Evolutionary conservation across 1,139 yeast genomes (phyloP).

Genomic region (Kurtzmaniella quercitrusa): DNA sequence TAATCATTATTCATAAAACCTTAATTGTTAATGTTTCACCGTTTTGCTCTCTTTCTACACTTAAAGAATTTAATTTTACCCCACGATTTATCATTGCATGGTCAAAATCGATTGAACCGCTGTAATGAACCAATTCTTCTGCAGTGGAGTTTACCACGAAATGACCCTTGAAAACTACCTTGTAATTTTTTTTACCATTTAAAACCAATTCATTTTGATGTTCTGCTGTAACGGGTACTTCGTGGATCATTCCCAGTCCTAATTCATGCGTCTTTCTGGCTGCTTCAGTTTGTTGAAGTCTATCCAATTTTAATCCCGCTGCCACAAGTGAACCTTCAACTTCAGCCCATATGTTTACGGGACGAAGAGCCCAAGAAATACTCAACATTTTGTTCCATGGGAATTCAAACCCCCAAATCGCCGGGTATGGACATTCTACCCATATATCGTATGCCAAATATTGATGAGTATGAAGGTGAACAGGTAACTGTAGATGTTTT

Average conservation of each 20-base stretch:
- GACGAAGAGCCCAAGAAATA: conserved; percentile 25
- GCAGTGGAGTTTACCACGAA: conserved; percentile 18
- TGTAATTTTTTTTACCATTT: conserved; percentile 19
- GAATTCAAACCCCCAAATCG: conserved; percentile 28
- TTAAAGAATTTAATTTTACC: conserved; percentile 19
- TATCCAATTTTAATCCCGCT: conserved; percentile 24
- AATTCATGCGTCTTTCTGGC: conserved; percentile 21
- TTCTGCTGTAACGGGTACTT: conserved; percentile 14
- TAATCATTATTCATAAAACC: neutral
- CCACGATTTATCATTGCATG: conserved; percentile 32
- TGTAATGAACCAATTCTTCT: conserved; percentile 16
- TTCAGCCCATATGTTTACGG: conserved; percentile 19
- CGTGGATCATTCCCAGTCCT: conserved; percentile 23
- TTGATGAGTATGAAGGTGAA: conserved; percentile 15
- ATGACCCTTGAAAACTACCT: conserved; percentile 22
- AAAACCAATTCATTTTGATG: conserved; percentile 9
- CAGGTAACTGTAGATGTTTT: conserved; percentile 28
- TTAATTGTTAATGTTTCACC: neutral
- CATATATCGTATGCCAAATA: conserved; percentile 22
- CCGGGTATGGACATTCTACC: conserved; percentile 27
- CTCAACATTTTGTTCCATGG: conserved; percentile 5
- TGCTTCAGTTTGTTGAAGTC: conserved; percentile 20
- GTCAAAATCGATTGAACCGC: conserved; percentile 31
- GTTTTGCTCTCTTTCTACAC: conserved; percentile 2
- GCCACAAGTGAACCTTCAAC: conserved; percentile 19